Conservation (phyloP, 805 yeast genomes). For the Wickerhamomyces strasburgensis region DNA sequence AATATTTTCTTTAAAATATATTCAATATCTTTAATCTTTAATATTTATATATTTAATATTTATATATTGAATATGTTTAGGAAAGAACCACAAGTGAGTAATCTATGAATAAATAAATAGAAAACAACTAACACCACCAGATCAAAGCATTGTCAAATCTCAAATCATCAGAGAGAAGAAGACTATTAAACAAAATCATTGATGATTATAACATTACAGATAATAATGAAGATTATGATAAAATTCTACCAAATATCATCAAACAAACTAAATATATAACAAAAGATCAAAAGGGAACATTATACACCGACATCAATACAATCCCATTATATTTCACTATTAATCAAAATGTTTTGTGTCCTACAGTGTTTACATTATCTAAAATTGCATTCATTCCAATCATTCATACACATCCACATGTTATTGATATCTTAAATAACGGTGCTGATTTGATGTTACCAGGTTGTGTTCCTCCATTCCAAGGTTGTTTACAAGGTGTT, state of each 20-base stretch:
- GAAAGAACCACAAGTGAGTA: slow-evolving; percentile 13
- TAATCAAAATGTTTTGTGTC: slow-evolving; percentile 51
- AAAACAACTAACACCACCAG: slow-evolving; percentile 16
- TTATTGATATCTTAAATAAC: slow-evolving; percentile 59
- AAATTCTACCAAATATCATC: slow-evolving; percentile 26
- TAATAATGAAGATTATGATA: slow-evolving; percentile 22
- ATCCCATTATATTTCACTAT: slow-evolving; percentile 71
- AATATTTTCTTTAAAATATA: too few species aligned
- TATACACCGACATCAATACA: slow-evolving; percentile 59
- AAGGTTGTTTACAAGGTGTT: slow-evolving; percentile 41
- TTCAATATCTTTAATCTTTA: too few species aligned
- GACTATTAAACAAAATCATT: slow-evolving; percentile 33
- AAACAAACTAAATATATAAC: slow-evolving; percentile 62
- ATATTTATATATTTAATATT: too few species aligned
- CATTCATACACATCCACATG: slow-evolving; percentile 62
- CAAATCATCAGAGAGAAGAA: slow-evolving; percentile 75
- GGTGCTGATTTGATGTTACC: slow-evolving; percentile 85
- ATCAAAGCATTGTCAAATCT: slow-evolving; percentile 74
- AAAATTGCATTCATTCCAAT: slow-evolving; percentile 62
- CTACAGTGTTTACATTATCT: slow-evolving; percentile 76
- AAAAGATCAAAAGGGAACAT: slow-evolving; percentile 49
- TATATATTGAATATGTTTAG: slow-evolving; percentile 15
- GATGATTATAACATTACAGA: slow-evolving; percentile 35
- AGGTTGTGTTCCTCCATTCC: slow-evolving; percentile 56
- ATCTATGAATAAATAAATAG: slow-evolving; percentile 31